Evolutionary conservation across 1,284 basidiomycete genomes (phyloP), one percentile per base, ranked within the genome.

Genomic region (Coniophora puteana): DNA sequence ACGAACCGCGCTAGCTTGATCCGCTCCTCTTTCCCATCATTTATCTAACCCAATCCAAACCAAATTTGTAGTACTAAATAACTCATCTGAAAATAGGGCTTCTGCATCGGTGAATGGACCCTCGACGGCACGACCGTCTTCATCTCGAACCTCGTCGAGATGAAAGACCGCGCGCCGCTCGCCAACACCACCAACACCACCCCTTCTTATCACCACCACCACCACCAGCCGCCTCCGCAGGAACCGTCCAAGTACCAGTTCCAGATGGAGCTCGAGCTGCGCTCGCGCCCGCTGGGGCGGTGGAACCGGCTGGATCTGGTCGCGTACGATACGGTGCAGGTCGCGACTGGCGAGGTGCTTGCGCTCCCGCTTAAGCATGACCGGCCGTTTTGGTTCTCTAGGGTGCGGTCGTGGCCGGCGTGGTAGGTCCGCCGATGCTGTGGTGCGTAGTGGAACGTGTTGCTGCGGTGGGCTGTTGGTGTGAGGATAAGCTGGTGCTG

Each of bases 311-410:
- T 96, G 47, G 83, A 91, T 44, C 74, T 95, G 35, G 54, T 72
- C 33, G 72, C 74, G 11, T 95, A 95, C 59, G 74, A 84, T 44
- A 83, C 82, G 0, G 76, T 93, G 23, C 78, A 89, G 47, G 56
- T 87, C 20, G 76, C 75, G 32, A 89, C 77, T 16, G 91, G 89
- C 2, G 91, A 94, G 61, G 69, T 77, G 11, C 62, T 76, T 16
- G 79, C 84, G 14, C 67, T 95, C 33, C 71, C 78, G 7, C 67
- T 94, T 51, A 89, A 87, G 58, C 83, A 93, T 54, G 89, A 93
- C 59, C 74, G 89, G 46, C 81, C 91, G 18, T 96, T 92, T 61
- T 93, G 89, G 80, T 96, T 96, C 63, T 94, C 91, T 30, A 92
- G 89, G 65, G 87, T 90, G 40, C 69, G 70, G 50, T 86, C 83